Evolutionary conservation across 2,329 filamentous ascomycete genomes (phyloP).

Genomic region (Fusarium sp.): DNA sequence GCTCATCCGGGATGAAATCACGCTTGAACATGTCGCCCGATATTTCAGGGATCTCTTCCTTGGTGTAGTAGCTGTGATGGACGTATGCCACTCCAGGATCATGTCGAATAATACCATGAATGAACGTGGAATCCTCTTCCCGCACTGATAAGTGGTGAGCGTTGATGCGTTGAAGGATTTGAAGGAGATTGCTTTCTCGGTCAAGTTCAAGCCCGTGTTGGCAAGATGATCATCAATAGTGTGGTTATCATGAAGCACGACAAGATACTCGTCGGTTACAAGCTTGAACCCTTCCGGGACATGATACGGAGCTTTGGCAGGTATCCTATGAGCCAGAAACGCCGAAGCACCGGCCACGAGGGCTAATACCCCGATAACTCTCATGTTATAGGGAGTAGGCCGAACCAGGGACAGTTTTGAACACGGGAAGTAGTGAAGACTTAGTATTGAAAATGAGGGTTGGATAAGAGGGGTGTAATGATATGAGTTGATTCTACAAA

Average conservation of each 20-base stretch:
- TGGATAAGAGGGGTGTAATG: background rate
- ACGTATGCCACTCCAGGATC: background rate
- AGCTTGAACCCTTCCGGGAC: background rate
- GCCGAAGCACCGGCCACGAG: background rate
- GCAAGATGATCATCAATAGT: background rate
- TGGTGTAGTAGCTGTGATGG: background rate
- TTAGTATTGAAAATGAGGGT: background rate
- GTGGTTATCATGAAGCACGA: background rate
- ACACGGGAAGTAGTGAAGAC: background rate
- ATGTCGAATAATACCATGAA: background rate
- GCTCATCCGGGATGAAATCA: background rate
- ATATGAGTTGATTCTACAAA: background rate
- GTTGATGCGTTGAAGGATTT: background rate
- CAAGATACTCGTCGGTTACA: background rate
- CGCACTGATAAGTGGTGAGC: background rate
- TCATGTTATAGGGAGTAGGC: background rate
- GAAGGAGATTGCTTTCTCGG: background rate
- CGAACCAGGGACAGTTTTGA: background rate
- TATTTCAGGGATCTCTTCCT: background rate
- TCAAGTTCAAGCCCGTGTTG: background rate
- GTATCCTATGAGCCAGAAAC: background rate
- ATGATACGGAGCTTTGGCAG: background rate
- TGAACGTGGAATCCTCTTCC: background rate
- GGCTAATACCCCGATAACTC: background rate
- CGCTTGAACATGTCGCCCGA: background rate